Percentiles rank a stretch among this genome's conserved stretches.
Evolutionary conservation across 176 grass and related monocot species (phyloP).

Genomic region (Raddia guianensis): DNA sequence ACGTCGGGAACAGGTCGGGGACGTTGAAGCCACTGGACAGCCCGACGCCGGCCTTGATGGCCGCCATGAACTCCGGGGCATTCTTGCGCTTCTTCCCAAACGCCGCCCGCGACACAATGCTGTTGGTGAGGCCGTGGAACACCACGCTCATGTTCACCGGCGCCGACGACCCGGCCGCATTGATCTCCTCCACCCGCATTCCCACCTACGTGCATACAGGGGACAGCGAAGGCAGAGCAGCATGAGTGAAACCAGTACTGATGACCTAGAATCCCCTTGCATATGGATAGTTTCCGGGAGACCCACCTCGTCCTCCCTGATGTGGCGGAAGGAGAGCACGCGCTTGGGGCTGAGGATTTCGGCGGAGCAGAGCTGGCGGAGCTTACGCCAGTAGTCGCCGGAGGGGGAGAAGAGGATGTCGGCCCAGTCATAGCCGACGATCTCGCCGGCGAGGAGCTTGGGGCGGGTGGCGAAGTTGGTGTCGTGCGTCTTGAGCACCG

Average conservation of each 20-base stretch:
- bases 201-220: slow-evolving; percentile 11
- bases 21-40: slow-evolving; percentile 46
- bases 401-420: slow-evolving; percentile 65
- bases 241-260: too few species aligned
- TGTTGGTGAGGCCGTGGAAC: slow-evolving; percentile 46
- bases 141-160: slow-evolving; percentile 47
- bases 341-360: slow-evolving; percentile 57
- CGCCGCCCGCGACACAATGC: slow-evolving; percentile 39
- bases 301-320: slow-evolving; percentile 50
- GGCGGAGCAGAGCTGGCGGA: slow-evolving; percentile 51
- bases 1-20: slow-evolving; percentile 47
- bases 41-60: slow-evolving; percentile 45
- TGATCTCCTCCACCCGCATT: slow-evolving; percentile 37
- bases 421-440: slow-evolving; percentile 47
- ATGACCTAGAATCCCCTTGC: too few species aligned
- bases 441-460: slow-evolving; percentile 54
- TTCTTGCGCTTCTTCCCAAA: slow-evolving; percentile 47
- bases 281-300: too few species aligned
- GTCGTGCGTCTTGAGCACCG: slow-evolving; percentile 60
- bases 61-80: slow-evolving; percentile 35
- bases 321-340: slow-evolving; percentile 49
- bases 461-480: slow-evolving; percentile 56
- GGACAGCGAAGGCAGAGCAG: not conserved
- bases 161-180: not conserved
- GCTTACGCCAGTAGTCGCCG: slow-evolving; percentile 64